phyloP scores from a whole-genome alignment of 1,284 basidiomycete species.

The Crucibulum cyathiforme region DNA sequence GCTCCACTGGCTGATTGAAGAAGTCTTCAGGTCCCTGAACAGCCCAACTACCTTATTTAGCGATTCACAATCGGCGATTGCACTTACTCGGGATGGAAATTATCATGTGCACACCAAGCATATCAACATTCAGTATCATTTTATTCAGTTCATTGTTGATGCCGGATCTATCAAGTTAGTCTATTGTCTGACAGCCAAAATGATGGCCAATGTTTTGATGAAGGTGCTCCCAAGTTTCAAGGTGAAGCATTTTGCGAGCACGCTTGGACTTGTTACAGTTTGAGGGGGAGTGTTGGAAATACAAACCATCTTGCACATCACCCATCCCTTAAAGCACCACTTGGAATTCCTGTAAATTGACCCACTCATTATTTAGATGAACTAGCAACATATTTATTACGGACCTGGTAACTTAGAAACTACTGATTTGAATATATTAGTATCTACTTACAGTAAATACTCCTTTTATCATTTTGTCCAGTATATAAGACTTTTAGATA shows the following conservation, averaged over 20 bases:
- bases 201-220: not conserved
- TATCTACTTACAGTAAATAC: no score
- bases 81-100: not conserved
- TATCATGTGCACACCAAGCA: not conserved
- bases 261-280: not conserved
- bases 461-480: no score
- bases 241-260: not conserved
- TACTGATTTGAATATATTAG: no score
- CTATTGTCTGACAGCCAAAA: not conserved
- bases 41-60: not conserved
- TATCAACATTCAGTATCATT: not conserved
- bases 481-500: no score
- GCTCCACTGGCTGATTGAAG: not conserved
- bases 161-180: not conserved
- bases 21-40: not conserved
- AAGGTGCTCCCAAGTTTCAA: not conserved
- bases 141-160: not conserved
- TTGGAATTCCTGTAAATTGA: no score
- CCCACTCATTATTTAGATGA: no score
- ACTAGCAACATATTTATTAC: no score
- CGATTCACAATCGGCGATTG: not conserved
- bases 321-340: no score
- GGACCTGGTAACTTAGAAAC: no score
- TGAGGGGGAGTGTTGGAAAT: no score
- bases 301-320: no score